Evolutionary conservation across 2,329 filamentous ascomycete species (phyloP).

Genomic region (Thermothelomyces thermophilus): DNA sequence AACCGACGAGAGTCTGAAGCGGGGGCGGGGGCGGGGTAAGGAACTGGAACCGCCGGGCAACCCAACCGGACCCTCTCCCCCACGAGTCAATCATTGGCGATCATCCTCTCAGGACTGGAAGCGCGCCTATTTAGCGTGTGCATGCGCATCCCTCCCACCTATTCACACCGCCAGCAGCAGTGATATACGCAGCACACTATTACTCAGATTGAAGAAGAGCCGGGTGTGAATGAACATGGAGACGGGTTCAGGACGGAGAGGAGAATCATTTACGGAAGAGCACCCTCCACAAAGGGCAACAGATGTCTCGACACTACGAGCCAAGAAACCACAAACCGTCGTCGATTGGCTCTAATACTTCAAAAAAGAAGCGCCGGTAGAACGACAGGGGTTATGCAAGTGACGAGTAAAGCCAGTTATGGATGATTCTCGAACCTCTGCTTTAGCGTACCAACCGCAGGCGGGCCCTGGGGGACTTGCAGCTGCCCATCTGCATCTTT

Average conservation of each 20-base stretch:
- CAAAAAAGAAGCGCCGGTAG: conserved; percentile 10
- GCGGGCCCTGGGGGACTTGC: not conserved
- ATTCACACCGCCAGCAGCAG: conserved; percentile 3
- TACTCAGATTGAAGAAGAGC: too few species aligned
- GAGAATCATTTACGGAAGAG: not conserved
- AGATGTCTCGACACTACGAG: not conserved
- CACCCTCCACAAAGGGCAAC: not conserved
- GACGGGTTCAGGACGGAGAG: not conserved
- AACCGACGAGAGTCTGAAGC: too few species aligned
- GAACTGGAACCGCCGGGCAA: not conserved
- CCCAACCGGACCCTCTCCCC: not conserved
- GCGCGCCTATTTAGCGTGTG: conserved; percentile 6
- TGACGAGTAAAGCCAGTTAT: not conserved
- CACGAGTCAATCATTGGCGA: not conserved
- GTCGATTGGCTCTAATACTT: conserved; percentile 10
- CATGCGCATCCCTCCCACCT: not conserved
- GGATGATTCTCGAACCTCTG: conserved; percentile 7
- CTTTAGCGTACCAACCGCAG: not conserved
- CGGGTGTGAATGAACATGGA: too few species aligned
- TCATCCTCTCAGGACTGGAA: not conserved
- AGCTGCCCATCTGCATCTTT: conserved; percentile 6
- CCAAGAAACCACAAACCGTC: not conserved
- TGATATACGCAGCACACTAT: too few species aligned
- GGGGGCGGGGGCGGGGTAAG: not conserved
- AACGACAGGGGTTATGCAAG: not conserved